phyloP scores from a whole-genome alignment of 208 protist genomes.

The Blechomonas ayalai region DNA sequence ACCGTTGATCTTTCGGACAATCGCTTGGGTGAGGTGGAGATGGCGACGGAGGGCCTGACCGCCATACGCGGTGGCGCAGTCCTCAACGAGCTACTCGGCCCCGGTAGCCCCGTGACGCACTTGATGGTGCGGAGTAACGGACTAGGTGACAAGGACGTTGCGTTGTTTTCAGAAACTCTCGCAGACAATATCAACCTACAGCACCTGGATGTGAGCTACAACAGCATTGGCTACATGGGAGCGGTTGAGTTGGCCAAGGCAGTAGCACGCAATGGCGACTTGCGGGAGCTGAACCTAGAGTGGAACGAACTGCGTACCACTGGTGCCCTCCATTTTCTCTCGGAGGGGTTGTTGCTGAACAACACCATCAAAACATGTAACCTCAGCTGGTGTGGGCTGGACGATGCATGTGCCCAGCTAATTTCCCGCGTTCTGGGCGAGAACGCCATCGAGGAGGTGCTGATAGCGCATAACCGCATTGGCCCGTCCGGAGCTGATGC shows the following conservation, averaged over 20 bases:
- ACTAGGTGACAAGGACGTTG: conserved; percentile 66
- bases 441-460: conserved; percentile 85
- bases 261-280: conserved; percentile 67
- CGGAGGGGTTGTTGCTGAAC: conserved; percentile 75
- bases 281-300: conserved; percentile 85
- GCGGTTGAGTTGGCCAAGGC: conserved; percentile 66
- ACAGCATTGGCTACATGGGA: conserved; percentile 71
- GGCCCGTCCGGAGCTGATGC: conserved; percentile 50
- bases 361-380: conserved; percentile 89
- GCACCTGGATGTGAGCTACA: conserved; percentile 83
- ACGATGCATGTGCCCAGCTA: conserved; percentile 59
- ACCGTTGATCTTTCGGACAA: conserved; percentile 74
- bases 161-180: conserved; percentile 54
- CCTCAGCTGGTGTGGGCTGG: conserved; percentile 70
- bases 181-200: conserved; percentile 74
- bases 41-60: conserved; percentile 2
- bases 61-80: conserved; percentile 45
- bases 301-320: conserved; percentile 77
- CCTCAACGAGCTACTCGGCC: conserved; percentile 47
- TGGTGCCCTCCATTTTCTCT: conserved; percentile 48
- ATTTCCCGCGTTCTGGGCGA: conserved; percentile 75
- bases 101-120: conserved; percentile 28
- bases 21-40: conserved; percentile 42
- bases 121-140: conserved; percentile 68
- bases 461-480: conserved; percentile 87